Evolutionary conservation across 169 alveolate genomes (phyloP).

Genomic region (Plasmodium chabaudi): DNA sequence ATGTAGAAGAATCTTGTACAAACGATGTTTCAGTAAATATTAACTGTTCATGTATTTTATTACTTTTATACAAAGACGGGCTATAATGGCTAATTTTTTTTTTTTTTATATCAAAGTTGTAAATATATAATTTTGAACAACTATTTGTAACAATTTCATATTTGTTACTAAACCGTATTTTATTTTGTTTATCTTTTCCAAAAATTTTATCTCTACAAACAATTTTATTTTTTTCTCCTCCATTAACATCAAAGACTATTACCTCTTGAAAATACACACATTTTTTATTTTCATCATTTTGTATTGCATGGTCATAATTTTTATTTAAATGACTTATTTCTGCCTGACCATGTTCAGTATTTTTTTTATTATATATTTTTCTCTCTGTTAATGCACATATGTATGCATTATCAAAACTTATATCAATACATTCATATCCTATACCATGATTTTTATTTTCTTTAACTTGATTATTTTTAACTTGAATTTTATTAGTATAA

Average conservation of each 20-base stretch:
- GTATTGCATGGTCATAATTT: background rate
- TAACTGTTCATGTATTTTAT: constrained; percentile 59
- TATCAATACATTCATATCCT: constrained; percentile 72
- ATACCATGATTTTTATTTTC: constrained; percentile 1
- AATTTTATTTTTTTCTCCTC: constrained; percentile 31
- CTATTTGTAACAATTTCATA: constrained; percentile 69
- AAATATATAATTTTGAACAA: constrained; percentile 58
- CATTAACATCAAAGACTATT: constrained; percentile 51
- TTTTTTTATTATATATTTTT: constrained; percentile 24
- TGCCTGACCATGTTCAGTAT: background rate
- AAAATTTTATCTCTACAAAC: constrained; percentile 66
- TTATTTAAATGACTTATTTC: background rate
- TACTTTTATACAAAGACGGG: constrained; percentile 75
- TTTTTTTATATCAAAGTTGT: constrained; percentile 56
- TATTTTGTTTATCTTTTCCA: constrained; percentile 56
- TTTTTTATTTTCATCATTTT: background rate
- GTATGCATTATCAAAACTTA: constrained; percentile 69
- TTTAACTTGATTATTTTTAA: background rate
- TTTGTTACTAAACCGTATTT: constrained; percentile 65
- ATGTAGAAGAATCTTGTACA: constrained; percentile 58
- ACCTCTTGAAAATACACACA: constrained; percentile 42
- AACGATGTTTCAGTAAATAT: constrained; percentile 72
- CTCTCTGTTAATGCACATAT: constrained; percentile 73
- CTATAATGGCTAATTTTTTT: constrained; percentile 69
- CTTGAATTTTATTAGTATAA: background rate